phyloP scores from a whole-genome alignment of 495 filamentous ascomycete species.

The Podospora comata region DNA sequence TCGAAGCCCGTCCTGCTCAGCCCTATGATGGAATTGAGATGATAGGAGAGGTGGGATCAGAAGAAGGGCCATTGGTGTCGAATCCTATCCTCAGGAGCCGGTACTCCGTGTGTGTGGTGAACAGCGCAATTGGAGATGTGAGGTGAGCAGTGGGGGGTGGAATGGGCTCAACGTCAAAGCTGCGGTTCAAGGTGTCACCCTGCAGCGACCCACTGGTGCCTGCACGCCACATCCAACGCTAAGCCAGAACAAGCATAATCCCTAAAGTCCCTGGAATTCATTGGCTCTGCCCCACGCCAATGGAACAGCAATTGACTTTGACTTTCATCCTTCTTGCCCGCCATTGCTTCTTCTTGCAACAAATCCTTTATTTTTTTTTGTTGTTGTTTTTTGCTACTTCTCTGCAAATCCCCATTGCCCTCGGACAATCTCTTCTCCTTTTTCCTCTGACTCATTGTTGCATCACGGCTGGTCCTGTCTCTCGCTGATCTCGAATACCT shows the following conservation, averaged over 20 bases:
- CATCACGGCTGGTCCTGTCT: background rate
- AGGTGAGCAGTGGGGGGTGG: background rate
- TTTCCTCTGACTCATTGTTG: background rate
- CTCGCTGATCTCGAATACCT: background rate
- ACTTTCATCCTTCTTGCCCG: background rate
- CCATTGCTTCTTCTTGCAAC: background rate
- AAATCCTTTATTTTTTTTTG: background rate
- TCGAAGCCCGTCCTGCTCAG: background rate
- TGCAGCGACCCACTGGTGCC: conserved; percentile 7
- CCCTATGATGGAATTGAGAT: background rate
- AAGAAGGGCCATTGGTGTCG: background rate
- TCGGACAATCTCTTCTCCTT: background rate
- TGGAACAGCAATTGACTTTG: background rate
- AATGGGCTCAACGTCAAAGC: background rate
- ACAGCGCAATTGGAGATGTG: background rate
- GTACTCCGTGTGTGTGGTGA: no score
- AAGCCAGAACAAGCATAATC: background rate
- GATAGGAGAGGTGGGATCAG: background rate
- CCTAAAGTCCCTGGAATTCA: background rate
- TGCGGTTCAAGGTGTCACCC: conserved; percentile 1
- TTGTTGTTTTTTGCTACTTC: no score
- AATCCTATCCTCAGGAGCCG: no score
- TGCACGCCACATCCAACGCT: background rate
- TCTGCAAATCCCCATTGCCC: background rate
- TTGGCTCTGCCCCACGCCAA: conserved; percentile 3